phyloP scores from a whole-genome alignment of 352 stramenopile genomes.

The Phytophthora sansomeana region DNA sequence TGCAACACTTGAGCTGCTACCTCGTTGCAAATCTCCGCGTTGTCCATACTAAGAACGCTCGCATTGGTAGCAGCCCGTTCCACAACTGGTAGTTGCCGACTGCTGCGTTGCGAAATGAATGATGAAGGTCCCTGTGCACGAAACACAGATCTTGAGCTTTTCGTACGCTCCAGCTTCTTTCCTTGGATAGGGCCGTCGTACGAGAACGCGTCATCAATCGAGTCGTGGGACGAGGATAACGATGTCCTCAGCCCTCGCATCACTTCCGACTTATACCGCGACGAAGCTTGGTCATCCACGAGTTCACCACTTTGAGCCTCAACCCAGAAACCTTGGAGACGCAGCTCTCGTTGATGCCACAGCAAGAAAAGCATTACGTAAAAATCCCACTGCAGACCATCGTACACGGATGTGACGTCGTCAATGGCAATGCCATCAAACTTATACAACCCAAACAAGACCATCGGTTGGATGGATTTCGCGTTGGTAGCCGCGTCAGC shows the following conservation, averaged over 20 bases:
- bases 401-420: constrained; percentile 62
- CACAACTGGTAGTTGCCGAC: constrained; percentile 15
- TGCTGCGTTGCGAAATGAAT: constrained; percentile 32
- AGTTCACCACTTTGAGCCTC: constrained; percentile 37
- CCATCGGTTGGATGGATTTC: constrained; percentile 78
- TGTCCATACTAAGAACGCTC: constrained; percentile 41
- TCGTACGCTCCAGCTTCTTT: constrained; percentile 31
- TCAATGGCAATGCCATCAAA: constrained; percentile 76
- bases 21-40: constrained; percentile 42
- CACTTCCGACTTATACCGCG: constrained; percentile 55
- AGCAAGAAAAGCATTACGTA: constrained; percentile 81
- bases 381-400: constrained; percentile 87
- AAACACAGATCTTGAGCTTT: constrained; percentile 17
- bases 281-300: constrained; percentile 35
- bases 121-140: constrained; percentile 15
- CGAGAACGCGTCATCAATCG: constrained; percentile 77
- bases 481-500: constrained; percentile 47
- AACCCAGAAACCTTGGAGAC: constrained; percentile 79
- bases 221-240: constrained; percentile 73
- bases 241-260: constrained; percentile 53
- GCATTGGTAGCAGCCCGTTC: constrained; percentile 32
- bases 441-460: constrained; percentile 89
- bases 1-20: constrained; percentile 57
- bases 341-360: constrained; percentile 85
- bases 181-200: constrained; percentile 22